Percentiles rank a stretch among this genome's conserved stretches.
These are phyloP conservation scores for Hemileccinum rubropunctum DNA, from an alignment of 768 basidiomycete genomes.

Conservation along the genomic window DNA sequence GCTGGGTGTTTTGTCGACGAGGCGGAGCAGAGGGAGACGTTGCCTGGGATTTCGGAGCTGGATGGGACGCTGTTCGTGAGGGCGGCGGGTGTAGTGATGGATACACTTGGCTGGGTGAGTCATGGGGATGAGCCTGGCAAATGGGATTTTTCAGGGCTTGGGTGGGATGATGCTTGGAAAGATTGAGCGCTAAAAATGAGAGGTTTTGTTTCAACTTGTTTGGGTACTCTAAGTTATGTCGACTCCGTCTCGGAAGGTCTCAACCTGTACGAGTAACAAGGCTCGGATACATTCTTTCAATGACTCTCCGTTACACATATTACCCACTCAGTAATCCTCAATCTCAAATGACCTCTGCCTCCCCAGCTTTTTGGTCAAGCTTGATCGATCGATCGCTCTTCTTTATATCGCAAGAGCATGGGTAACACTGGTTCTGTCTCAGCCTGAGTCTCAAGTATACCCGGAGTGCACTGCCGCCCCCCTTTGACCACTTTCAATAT, in stretches of 20 bases:
- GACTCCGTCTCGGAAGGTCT: too few relatives aligned
- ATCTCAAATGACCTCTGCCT: too few relatives aligned
- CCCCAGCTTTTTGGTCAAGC: too few relatives aligned
- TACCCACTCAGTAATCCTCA: too few relatives aligned
- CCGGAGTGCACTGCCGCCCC: not conserved
- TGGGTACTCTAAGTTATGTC: too few relatives aligned
- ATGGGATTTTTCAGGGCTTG: conserved; percentile 59
- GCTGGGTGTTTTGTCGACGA: conserved; percentile 42
- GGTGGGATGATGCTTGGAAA: conserved; percentile 62
- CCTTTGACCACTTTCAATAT: not conserved
- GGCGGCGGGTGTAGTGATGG: conserved; percentile 55
- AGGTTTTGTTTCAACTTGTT: too few relatives aligned
- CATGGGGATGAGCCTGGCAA: conserved; percentile 46
- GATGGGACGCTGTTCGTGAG: conserved; percentile 60
- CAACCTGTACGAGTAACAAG: too few relatives aligned
- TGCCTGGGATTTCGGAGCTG: conserved; percentile 39
- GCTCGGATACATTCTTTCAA: too few relatives aligned
- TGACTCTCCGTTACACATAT: too few relatives aligned
- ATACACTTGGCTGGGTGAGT: conserved; percentile 53
- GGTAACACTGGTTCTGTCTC: conserved; percentile 5
- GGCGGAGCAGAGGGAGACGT: conserved; percentile 38
- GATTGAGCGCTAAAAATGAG: too few relatives aligned
- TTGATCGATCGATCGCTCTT: too few relatives aligned
- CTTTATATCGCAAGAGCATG: too few relatives aligned
- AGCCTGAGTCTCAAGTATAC: not conserved